These are phyloP conservation scores for Xylaria sp. DNA, from an alignment of 2,329 filamentous ascomycete species.

Conservation along the genomic window DNA sequence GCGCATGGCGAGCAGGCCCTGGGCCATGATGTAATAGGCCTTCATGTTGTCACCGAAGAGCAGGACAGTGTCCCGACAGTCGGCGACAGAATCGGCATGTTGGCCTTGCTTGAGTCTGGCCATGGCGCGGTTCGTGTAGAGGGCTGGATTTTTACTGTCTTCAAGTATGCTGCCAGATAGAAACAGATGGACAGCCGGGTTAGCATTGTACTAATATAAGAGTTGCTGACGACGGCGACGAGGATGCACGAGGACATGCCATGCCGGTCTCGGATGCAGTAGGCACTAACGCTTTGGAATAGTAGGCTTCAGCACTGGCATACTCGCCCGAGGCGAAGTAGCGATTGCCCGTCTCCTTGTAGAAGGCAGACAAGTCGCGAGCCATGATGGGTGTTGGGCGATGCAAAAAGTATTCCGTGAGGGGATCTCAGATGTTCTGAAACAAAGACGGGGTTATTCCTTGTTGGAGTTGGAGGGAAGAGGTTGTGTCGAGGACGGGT, in stretches of 20 bases:
- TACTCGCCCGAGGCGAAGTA: slow-evolving; percentile 63
- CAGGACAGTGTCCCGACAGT: slow-evolving; percentile 70
- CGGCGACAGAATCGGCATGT: slow-evolving; percentile 70
- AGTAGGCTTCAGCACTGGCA: slow-evolving; percentile 59
- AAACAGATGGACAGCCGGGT: slow-evolving; percentile 2
- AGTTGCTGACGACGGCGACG: background rate
- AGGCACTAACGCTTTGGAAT: slow-evolving; percentile 61
- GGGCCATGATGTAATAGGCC: slow-evolving; percentile 74
- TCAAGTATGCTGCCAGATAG: slow-evolving; percentile 58
- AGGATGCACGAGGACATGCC: background rate
- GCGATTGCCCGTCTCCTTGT: slow-evolving; percentile 56
- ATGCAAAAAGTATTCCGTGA: no score
- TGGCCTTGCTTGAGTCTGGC: slow-evolving; percentile 67
- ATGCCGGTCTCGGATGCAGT: background rate
- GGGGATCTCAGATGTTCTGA: no score
- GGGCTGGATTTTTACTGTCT: slow-evolving; percentile 68
- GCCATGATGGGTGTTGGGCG: slow-evolving; percentile 16
- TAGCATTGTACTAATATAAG: background rate
- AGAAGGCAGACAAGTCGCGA: slow-evolving; percentile 9
- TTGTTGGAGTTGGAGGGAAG: no score
- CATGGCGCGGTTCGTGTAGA: slow-evolving; percentile 89
- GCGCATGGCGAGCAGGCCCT: slow-evolving; percentile 71
- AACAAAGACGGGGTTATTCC: no score
- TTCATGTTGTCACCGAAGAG: slow-evolving; percentile 67
- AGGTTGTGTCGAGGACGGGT: no score